These are phyloP conservation scores for Mycena olivaceomarginata DNA, from an alignment of 768 basidiomycete genomes.

Conservation along the genomic window DNA sequence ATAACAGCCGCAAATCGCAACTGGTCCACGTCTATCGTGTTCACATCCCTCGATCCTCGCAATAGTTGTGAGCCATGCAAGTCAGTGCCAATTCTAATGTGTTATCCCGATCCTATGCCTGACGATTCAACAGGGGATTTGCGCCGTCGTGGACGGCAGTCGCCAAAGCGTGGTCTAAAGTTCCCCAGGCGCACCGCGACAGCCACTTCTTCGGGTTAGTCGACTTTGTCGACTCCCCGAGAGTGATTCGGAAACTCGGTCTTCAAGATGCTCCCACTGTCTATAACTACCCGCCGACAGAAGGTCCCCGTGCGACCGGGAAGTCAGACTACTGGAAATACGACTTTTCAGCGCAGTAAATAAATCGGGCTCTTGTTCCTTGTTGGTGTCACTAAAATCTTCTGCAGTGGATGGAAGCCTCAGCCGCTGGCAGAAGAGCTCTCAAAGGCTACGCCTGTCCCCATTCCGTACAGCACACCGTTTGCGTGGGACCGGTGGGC, in stretches of 20 bases:
- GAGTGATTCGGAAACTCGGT: slow-evolving; percentile 91
- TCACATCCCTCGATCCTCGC: slow-evolving; percentile 90
- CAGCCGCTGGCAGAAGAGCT: slow-evolving; percentile 87
- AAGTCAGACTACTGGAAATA: not conserved
- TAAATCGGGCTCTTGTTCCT: not conserved
- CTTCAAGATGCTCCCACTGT: slow-evolving; percentile 91
- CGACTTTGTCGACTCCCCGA: slow-evolving; percentile 76
- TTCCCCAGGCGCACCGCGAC: slow-evolving; percentile 75
- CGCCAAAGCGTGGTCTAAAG: slow-evolving; percentile 87
- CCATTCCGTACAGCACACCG: slow-evolving; percentile 89
- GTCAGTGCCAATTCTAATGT: slow-evolving; percentile 66
- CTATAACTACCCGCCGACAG: slow-evolving; percentile 81
- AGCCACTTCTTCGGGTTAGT: slow-evolving; percentile 84
- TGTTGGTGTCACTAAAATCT: not conserved
- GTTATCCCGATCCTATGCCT: not conserved
- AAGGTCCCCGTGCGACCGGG: slow-evolving; percentile 79
- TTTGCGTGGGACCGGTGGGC: slow-evolving; percentile 80
- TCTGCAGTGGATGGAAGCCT: slow-evolving; percentile 51
- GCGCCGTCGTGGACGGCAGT: slow-evolving; percentile 89
- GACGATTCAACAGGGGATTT: slow-evolving; percentile 77
- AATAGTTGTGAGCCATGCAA: slow-evolving; percentile 94
- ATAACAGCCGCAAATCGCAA: slow-evolving; percentile 84
- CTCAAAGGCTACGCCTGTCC: slow-evolving; percentile 82
- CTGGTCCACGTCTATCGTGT: slow-evolving; percentile 91
- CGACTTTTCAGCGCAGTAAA: slow-evolving; percentile 1